Conservation (phyloP, 2,329 filamentous ascomycete genomes). For the Cladosporium phlei region DNA sequence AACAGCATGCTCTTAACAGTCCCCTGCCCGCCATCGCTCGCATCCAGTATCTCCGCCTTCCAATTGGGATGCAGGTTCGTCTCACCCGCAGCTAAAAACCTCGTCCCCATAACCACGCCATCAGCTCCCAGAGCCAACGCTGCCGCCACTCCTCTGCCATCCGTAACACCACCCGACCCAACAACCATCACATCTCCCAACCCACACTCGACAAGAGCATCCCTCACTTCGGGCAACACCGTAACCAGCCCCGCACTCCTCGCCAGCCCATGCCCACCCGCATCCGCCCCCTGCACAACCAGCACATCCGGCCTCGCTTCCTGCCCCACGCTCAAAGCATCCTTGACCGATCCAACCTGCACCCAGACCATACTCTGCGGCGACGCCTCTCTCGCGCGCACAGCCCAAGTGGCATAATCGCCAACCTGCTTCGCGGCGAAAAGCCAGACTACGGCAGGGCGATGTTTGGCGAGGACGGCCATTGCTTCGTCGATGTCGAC, state of each 20-base stretch:
- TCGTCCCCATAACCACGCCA: slow-evolving; percentile 59
- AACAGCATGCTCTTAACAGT: slow-evolving; percentile 50
- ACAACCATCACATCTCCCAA: slow-evolving; percentile 36
- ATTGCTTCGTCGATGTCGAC: slow-evolving; percentile 39
- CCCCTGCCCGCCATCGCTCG: slow-evolving; percentile 47
- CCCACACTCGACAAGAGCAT: slow-evolving; percentile 28
- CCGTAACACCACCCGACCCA: slow-evolving; percentile 57
- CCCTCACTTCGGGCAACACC: slow-evolving; percentile 54
- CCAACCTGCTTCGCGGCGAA: slow-evolving; percentile 54
- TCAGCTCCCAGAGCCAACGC: slow-evolving; percentile 50
- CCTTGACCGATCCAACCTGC: slow-evolving; percentile 57
- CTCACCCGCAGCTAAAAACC: slow-evolving; percentile 54
- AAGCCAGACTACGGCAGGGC: slow-evolving; percentile 60
- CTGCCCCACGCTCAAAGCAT: slow-evolving; percentile 47
- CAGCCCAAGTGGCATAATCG: slow-evolving; percentile 32
- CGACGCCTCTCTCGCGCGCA: slow-evolving; percentile 30
- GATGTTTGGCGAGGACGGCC: slow-evolving; percentile 44
- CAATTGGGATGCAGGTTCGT: slow-evolving; percentile 46
- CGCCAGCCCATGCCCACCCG: slow-evolving; percentile 59
- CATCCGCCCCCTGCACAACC: slow-evolving; percentile 60
- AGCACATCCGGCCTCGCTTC: slow-evolving; percentile 51
- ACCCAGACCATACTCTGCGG: slow-evolving; percentile 50
- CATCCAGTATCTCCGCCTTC: slow-evolving; percentile 41
- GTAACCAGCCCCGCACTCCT: slow-evolving; percentile 51
- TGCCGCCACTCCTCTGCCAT: slow-evolving; percentile 53